Conservation (phyloP, 805 yeast genomes). For the Spathaspora hagerdaliae region DNA sequence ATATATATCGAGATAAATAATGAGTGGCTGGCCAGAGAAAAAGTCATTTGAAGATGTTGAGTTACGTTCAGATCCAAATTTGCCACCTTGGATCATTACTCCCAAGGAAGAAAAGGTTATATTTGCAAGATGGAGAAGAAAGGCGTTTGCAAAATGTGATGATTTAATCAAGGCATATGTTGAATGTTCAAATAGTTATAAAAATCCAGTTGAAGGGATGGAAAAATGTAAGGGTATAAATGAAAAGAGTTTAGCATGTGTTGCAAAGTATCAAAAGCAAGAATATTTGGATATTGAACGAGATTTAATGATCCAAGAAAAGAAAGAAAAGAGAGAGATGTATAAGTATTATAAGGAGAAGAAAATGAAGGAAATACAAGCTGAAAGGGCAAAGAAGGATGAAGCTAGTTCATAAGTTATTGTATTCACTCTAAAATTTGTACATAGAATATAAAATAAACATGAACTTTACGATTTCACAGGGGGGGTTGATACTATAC, state of each 20-base stretch:
- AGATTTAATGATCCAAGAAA: constrained; percentile 59
- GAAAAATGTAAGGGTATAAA: constrained; percentile 60
- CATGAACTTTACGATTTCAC: background rate
- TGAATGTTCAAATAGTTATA: constrained; percentile 55
- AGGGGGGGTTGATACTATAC: background rate
- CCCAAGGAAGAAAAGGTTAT: constrained; percentile 75
- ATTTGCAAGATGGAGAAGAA: constrained; percentile 64
- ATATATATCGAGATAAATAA: constrained; percentile 1
- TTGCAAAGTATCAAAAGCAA: constrained; percentile 54
- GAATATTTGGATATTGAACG: constrained; percentile 68
- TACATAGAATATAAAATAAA: background rate
- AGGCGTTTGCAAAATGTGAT: constrained; percentile 64
- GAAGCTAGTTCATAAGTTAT: background rate
- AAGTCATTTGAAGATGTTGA: constrained; percentile 35
- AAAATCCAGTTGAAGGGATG: constrained; percentile 62
- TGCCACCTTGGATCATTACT: constrained; percentile 74
- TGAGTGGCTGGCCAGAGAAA: constrained; percentile 23
- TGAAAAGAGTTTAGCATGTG: constrained; percentile 59
- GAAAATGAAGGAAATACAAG: constrained; percentile 3
- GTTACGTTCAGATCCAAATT: constrained; percentile 38
- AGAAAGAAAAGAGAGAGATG: constrained; percentile 23
- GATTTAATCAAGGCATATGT: constrained; percentile 66
- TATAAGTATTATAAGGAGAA: constrained; percentile 4
- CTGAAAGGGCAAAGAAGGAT: background rate
- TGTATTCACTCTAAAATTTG: background rate